Base-by-base conservation (phyloP, 441 rosid species). In the Jatropha multifida region DNA sequence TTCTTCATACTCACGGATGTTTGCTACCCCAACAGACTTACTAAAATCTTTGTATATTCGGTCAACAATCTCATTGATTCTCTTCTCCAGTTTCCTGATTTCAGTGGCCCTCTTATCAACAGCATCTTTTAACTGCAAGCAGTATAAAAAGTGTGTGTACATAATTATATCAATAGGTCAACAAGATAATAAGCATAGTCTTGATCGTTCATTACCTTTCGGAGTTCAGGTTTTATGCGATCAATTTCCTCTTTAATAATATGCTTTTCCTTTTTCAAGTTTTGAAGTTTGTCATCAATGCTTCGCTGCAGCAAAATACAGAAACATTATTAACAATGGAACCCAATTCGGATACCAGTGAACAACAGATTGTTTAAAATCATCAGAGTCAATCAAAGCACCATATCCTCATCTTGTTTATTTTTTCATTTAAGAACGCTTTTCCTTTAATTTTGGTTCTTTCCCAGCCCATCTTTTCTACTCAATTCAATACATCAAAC, bases 1-100 rank as follows among this genome's bases (percentile, higher is more conserved):
- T 86, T 96, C 99, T 83, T 96, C 98, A 82, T 92, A 96, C 84
- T 93, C 97, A 72, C 97, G 99, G 78, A 96, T 94, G 79, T 96
- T 96, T 80, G 90, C 83, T 79, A 96, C 97, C 58, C 97, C 97
- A 74, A 94, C 97, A 79, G 86, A 77, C 71, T 76, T 83, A 84
- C 99, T 94, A 81, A 96, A 96, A 75, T 88, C 88, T 86, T 81
- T 88, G 82, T 86, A 94, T 74, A 94, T 88, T 64, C 85, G 83
- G 72, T 96, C 99, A 77, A 90, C 92, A 78, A 92, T 90, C 88
- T 90, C 91, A 83, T 96, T 96, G 78, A 96, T 96, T 86, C 89
- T 88, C 86, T 86, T 91, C 88, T 92, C 99, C 85, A 92, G 83
- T 83, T 89, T 91, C 80, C 78, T 86, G 78, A 94, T 90, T 64